A percentile compares a stretch with the other conserved stretches of the same genome.
These are phyloP conservation scores for Blastomyces gilchristii DNA, from an alignment of 2,329 filamentous ascomycete genomes.

Conservation along the genomic window DNA sequence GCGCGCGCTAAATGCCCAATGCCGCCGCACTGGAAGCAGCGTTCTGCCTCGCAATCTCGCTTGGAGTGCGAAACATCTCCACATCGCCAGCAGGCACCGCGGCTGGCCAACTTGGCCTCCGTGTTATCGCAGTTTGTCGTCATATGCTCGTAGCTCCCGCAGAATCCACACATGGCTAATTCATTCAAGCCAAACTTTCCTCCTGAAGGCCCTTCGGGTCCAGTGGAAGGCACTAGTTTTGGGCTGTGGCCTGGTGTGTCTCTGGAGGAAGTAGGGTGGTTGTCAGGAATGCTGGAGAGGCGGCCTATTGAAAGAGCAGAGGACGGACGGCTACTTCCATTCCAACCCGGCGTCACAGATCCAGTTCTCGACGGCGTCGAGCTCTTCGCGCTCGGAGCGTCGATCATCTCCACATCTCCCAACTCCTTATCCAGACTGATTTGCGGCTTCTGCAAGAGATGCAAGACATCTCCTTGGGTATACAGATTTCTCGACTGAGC, in stretches of 20 bases:
- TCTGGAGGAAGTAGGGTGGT: not conserved
- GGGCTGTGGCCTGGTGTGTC: constrained; percentile 13
- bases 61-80: constrained; percentile 30
- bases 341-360: constrained; percentile 15
- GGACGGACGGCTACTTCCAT: constrained; percentile 26
- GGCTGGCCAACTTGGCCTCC: constrained; percentile 29
- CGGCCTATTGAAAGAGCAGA: constrained; percentile 20
- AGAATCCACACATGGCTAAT: constrained; percentile 34
- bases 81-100: constrained; percentile 37
- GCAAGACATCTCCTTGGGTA: constrained; percentile 55
- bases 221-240: constrained; percentile 18
- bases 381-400: constrained; percentile 20
- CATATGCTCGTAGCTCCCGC: constrained; percentile 38
- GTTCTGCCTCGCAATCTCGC: constrained; percentile 29
- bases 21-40: constrained; percentile 37
- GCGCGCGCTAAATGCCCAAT: constrained; percentile 31
- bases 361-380: constrained; percentile 15
- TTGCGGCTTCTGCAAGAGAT: constrained; percentile 46
- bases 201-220: constrained; percentile 33
- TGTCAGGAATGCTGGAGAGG: constrained; percentile 7
- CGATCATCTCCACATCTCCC: constrained; percentile 36
- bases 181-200: constrained; percentile 36
- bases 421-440: constrained; percentile 33
- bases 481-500: constrained; percentile 64
- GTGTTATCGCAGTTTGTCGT: constrained; percentile 38